These are phyloP conservation scores for Xylariaceae sp. DNA, from an alignment of 2,329 filamentous ascomycete species.

Conservation along the genomic window DNA sequence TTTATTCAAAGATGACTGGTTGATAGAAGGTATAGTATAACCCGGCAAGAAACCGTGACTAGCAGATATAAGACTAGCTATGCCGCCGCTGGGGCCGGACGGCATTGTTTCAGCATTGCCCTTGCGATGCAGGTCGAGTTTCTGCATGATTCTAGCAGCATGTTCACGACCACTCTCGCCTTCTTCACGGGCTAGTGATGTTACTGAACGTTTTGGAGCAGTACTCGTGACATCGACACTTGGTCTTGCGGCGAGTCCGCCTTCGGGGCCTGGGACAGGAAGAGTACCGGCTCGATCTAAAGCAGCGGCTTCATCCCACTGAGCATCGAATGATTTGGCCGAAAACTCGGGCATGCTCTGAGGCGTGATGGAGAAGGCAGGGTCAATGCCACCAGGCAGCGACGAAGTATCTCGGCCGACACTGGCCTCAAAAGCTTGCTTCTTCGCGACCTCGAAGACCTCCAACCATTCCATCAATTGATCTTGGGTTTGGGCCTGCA, in stretches of 20 bases:
- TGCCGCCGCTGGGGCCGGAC: slow-evolving; percentile 54
- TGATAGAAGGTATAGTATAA: slow-evolving; percentile 32
- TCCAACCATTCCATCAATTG: slow-evolving; percentile 95
- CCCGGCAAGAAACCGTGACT: slow-evolving; percentile 76
- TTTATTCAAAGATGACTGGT: slow-evolving; percentile 27
- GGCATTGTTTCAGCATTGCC: slow-evolving; percentile 53
- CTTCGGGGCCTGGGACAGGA: slow-evolving; percentile 60
- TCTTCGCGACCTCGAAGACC: slow-evolving; percentile 90
- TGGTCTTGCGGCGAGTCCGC: slow-evolving; percentile 50
- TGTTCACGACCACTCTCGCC: slow-evolving; percentile 75
- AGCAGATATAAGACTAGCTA: slow-evolving; percentile 80
- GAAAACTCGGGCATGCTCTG: slow-evolving; percentile 88
- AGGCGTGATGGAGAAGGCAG: slow-evolving; percentile 89
- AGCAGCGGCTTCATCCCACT: slow-evolving; percentile 39
- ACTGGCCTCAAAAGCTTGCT: slow-evolving; percentile 77
- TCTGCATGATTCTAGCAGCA: slow-evolving; percentile 85
- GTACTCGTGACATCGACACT: slow-evolving; percentile 65
- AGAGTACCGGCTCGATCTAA: slow-evolving; percentile 63
- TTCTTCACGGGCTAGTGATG: slow-evolving; percentile 58
- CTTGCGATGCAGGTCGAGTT: slow-evolving; percentile 84
- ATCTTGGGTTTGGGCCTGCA: slow-evolving; percentile 88
- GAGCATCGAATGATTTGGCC: slow-evolving; percentile 68
- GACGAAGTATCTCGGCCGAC: slow-evolving; percentile 48
- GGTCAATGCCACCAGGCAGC: slow-evolving; percentile 52
- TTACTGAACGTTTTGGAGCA: slow-evolving; percentile 53